These are phyloP conservation scores for Ophiostoma sp. DNA, from an alignment of 2,329 filamentous ascomycete genomes.

Conservation along the genomic window DNA sequence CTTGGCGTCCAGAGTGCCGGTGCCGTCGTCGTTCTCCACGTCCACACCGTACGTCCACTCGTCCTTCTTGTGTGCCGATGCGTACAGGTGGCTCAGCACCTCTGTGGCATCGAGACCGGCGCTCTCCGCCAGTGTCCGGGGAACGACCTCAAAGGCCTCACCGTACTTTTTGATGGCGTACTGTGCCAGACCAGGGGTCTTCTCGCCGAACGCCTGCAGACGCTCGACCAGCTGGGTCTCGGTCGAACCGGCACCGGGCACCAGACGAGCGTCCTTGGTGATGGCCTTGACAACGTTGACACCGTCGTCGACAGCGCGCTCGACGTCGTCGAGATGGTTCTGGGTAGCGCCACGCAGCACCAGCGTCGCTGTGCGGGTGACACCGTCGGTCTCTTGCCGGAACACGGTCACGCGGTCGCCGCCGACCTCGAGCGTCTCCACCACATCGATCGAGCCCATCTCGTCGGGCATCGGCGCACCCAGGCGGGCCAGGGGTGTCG, in stretches of 20 bases:
- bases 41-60: conserved; percentile 92
- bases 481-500: conserved; percentile 90
- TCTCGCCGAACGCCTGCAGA: conserved; percentile 86
- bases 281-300: conserved; percentile 99
- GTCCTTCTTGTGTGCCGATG: conserved; percentile 85
- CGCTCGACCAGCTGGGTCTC: conserved; percentile 93
- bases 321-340: conserved; percentile 95
- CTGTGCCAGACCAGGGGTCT: conserved; percentile 87
- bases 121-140: conserved; percentile 89
- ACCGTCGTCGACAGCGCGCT: conserved; percentile 95
- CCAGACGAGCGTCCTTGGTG: conserved; percentile 85
- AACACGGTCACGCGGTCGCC: conserved; percentile 98
- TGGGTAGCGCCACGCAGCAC: conserved; percentile 94
- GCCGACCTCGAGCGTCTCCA: conserved; percentile 96
- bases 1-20: conserved; percentile 80
- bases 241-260: conserved; percentile 90
- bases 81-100: conserved; percentile 87
- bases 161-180: conserved; percentile 97
- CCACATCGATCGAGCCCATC: conserved; percentile 92
- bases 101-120: conserved; percentile 97
- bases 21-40: conserved; percentile 81
- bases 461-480: conserved; percentile 99
- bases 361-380: conserved; percentile 88
- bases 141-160: conserved; percentile 96
- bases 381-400: conserved; percentile 82